Evolutionary conservation across 140 eudicot genomes (phyloP), one percentile per base, ranked within the genome.

Genomic region (Flaveria floridana): DNA sequence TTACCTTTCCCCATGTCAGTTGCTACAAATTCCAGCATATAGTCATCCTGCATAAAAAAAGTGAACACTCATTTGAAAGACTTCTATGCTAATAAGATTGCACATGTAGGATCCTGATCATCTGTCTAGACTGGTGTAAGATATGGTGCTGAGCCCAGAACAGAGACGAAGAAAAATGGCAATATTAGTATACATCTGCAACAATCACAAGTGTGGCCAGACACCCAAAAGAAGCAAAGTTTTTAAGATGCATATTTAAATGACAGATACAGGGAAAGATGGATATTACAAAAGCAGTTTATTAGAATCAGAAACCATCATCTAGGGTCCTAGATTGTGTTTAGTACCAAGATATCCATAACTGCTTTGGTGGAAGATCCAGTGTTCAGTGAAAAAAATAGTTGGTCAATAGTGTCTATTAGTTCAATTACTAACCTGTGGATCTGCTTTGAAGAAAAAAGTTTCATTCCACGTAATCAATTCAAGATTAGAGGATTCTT

Each of bases 371-470:
- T 30, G 52, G 21, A 64, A 7, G n/a, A 47, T 46, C 79, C 50
- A 51, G 30, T 10, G 64, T 64, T 25, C 55, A 28, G 63, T 19
- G 16, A 34, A 62, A 74, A 75, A 25, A 64, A 48, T 11, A 75
- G 23, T 34, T 75, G 41, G 21, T 75, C 73, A 64, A 65, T 23
- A 58, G 61, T 72, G 26, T 46, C 19, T 30, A 57, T 25, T 58
- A 21, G 62, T 74, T 15, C 37, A 52, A 53, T 39, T 53, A 85
- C 96, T 39, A 52, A 92, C 98, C 89, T 63, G 82, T 76, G 96
- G 86, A 69, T 88, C 98, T 79, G 87, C 83, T 88, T 82, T 93
- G 78, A 93, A 93, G 94, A 88, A 93, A 83, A 93, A 93, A 65
- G 86, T 82, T 85, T 93, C 98, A 84, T 87, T 78, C 98, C 98